Base-by-base conservation (phyloP, 2,329 filamentous ascomycete species). In the Arthrinium phaeospermum region DNA sequence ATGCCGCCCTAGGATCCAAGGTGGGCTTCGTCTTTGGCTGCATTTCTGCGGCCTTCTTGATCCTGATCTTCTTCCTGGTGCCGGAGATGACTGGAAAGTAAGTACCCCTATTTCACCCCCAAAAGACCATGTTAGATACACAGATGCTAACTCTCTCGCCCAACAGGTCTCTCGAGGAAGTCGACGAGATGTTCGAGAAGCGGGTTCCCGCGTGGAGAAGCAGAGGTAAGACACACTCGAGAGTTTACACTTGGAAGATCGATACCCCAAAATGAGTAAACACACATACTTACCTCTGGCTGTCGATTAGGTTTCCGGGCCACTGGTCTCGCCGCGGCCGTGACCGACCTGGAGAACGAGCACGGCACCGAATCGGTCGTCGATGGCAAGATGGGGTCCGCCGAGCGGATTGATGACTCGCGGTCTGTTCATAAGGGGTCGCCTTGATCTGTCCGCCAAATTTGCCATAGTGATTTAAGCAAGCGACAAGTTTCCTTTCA, bases 151-250 rank as follows among this genome's bases (percentile, higher is more conserved):
- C 24, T 13, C 5, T 27, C 13, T 30, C 13, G 5, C 37, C 37
- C 37, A 37, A 37, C 16, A 57, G 51, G 27, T 57, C 51, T 7
- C 51, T 57, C 5, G 51, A 57, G 6, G 51, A 57, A 34, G 51
- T 57, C 8, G 51, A 57, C 27, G 51, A 57, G 51, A 57, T 57
- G 51, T 57, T 57, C 19, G 51, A 57, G 51, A 57, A 57, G 27
- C 5, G 27, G 10, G 51, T 57, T 3, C 51, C 51, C 30, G 51
- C 51, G 0, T 57, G 51, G 51, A 57, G 51, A 57, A 57, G 51
- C 14, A 57, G 51, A 57, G 51, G 51, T 57, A 57, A 57, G 27
- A 19, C 4, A 19, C 4, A 3, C 7, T 3, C 24, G 13, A 53
- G 24, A 30, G 24, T 4, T 22, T 22, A 1, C 6, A 47, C 45